These are phyloP conservation scores for Geotrichum reessii DNA, from an alignment of 1,139 yeast genomes.

Conservation along the genomic window DNA sequence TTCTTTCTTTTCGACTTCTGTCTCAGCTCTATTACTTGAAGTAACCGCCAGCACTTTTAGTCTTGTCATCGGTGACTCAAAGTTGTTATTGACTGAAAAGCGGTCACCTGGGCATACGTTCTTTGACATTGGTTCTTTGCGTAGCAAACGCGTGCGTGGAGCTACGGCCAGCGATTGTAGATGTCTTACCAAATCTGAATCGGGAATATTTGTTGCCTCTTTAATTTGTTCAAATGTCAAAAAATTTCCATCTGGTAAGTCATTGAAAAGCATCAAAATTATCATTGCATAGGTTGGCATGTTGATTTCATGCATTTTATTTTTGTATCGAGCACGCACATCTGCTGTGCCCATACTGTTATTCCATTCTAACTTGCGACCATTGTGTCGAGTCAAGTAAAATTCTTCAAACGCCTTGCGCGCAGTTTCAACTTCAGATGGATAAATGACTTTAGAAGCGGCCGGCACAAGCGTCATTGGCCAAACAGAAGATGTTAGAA, in stretches of 20 bases:
- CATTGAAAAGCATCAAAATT: conserved; percentile 66
- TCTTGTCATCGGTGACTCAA: conserved; percentile 63
- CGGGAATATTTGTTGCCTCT: conserved; percentile 67
- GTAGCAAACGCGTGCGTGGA: conserved; percentile 66
- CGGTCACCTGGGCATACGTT: conserved; percentile 60
- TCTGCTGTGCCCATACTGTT: conserved; percentile 76
- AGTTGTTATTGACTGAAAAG: conserved; percentile 64
- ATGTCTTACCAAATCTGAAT: conserved; percentile 65
- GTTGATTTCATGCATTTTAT: conserved; percentile 69
- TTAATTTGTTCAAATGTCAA: conserved; percentile 58
- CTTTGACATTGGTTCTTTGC: conserved; percentile 66
- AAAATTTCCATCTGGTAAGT: conserved; percentile 46
- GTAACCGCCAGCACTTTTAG: conserved; percentile 76
- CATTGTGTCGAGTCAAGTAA: conserved; percentile 61
- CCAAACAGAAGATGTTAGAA: conserved; percentile 55
- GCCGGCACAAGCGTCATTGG: conserved; percentile 54
- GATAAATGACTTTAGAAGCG: conserved; percentile 50
- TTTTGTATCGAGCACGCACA: conserved; percentile 45
- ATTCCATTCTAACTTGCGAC: conserved; percentile 76
- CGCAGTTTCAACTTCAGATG: conserved; percentile 43
- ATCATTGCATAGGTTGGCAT: conserved; percentile 78
- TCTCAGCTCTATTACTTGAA: conserved; percentile 37
- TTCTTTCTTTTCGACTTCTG: conserved; percentile 40
- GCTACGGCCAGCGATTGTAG: conserved; percentile 82
- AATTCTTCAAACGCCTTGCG: conserved; percentile 43